Percentiles rank a stretch among this genome's conserved stretches.
These are phyloP conservation scores for Gleditsia sinensis DNA, from an alignment of 306 rosid species.

Conservation along the genomic window DNA sequence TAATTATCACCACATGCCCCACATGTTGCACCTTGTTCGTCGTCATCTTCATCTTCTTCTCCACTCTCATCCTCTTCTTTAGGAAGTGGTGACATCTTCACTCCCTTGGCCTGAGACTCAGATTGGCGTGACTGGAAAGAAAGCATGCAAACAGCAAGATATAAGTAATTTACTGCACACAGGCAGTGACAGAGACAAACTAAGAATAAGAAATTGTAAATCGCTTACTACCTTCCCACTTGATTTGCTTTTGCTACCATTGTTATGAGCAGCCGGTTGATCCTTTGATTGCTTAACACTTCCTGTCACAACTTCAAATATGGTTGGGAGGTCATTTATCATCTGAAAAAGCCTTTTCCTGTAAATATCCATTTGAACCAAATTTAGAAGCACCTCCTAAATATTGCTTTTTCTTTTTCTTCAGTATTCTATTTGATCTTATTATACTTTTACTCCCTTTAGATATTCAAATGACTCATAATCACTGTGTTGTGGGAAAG, in stretches of 20 bases:
- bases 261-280: constrained; percentile 61
- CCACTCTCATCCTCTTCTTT: constrained; percentile 55
- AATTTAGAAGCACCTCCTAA: constrained; percentile 29
- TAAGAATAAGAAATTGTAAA: constrained; percentile 9
- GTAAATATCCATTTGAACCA: constrained; percentile 35
- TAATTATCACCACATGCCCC: constrained; percentile 64
- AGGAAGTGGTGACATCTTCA: constrained; percentile 81
- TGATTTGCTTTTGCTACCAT: constrained; percentile 79
- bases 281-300: constrained; percentile 66
- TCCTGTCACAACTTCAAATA: constrained; percentile 89
- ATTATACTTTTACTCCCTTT: constrained; percentile 5
- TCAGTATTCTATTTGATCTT: constrained; percentile 12
- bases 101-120: constrained; percentile 76
- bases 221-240: constrained; percentile 64
- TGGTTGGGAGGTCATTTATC: constrained; percentile 95
- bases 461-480: constrained; percentile 23
- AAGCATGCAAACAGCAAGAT: constrained; percentile 33
- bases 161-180: constrained; percentile 23
- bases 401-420: background rate
- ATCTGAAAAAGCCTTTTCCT: constrained; percentile 88
- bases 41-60: constrained; percentile 53
- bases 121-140: constrained; percentile 69
- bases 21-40: constrained; percentile 63
- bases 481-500: background rate
- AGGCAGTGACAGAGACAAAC: constrained; percentile 22